Evolutionary conservation across 2,329 filamentous ascomycete species (phyloP).

Genomic region (Amauroascus niger): DNA sequence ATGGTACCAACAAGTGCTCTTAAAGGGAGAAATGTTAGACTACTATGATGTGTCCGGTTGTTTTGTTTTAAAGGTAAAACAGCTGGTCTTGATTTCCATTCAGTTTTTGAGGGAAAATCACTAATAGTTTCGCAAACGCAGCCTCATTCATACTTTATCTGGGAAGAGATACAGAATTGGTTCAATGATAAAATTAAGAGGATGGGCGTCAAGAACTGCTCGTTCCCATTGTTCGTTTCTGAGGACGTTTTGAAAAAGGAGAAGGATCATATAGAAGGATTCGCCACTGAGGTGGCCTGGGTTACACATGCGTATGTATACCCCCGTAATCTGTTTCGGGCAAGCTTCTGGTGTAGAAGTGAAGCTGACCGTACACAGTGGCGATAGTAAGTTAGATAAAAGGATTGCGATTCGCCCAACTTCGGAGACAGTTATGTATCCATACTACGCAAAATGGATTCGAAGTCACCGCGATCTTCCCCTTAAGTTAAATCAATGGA

Average conservation of each 20-base stretch:
- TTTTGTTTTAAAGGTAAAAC: slow-evolving; percentile 71
- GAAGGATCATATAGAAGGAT: slow-evolving; percentile 97
- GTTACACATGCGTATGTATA: slow-evolving; percentile 41
- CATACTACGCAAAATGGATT: slow-evolving; percentile 95
- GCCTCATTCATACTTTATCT: slow-evolving; percentile 57
- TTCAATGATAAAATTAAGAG: slow-evolving; percentile 65
- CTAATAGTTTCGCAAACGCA: slow-evolving; percentile 21
- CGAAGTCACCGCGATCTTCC: slow-evolving; percentile 91
- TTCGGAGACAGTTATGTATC: slow-evolving; percentile 79
- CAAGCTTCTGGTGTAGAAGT: slow-evolving; percentile 8
- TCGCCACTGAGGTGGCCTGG: slow-evolving; percentile 60
- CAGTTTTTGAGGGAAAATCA: neutral
- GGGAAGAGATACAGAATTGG: slow-evolving; percentile 54
- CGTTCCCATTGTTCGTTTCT: slow-evolving; percentile 93
- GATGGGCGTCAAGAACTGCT: slow-evolving; percentile 88
- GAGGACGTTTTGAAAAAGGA: slow-evolving; percentile 75
- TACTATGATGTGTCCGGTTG: slow-evolving; percentile 98
- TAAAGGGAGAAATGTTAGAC: slow-evolving; percentile 94
- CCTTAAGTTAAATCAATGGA: slow-evolving; percentile 94
- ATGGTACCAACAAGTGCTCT: slow-evolving; percentile 97
- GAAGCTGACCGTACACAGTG: slow-evolving; percentile 44
- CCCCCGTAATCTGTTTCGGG: neutral
- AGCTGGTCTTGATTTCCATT: neutral
- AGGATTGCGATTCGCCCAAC: slow-evolving; percentile 61
- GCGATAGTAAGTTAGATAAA: slow-evolving; percentile 84